Evolutionary conservation across 2,329 filamentous ascomycete genomes (phyloP).

Genomic region (Harringtonia aguacate): DNA sequence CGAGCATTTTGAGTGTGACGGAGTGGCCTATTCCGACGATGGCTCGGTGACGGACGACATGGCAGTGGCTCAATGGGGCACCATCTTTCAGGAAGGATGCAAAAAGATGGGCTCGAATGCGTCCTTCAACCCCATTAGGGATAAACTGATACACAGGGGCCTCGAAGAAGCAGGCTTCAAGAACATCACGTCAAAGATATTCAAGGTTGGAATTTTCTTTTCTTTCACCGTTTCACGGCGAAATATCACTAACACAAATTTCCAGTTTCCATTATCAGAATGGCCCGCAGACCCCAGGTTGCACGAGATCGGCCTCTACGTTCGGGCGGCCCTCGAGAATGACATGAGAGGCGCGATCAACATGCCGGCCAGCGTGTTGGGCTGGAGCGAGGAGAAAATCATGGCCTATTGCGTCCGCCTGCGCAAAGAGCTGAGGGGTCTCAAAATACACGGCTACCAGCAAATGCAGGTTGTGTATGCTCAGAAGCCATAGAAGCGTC

Average conservation of each 20-base stretch:
- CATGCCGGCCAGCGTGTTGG: too few relatives aligned
- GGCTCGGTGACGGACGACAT: conserved; percentile 8
- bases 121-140: conserved; percentile 23
- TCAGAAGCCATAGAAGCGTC: not conserved
- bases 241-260: too few relatives aligned
- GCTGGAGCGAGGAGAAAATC: too few relatives aligned
- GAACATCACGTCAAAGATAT: conserved; percentile 40
- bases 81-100: not conserved
- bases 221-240: not conserved
- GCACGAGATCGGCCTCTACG: too few relatives aligned
- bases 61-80: conserved; percentile 15
- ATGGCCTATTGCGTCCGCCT: too few relatives aligned
- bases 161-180: conserved; percentile 46
- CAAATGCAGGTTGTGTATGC: not conserved
- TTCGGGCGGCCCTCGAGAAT: too few relatives aligned
- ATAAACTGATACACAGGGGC: conserved; percentile 36
- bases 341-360: too few relatives aligned
- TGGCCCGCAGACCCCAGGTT: too few relatives aligned
- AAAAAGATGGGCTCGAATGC: not conserved
- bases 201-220: conserved; percentile 27
- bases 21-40: conserved; percentile 15
- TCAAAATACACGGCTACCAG: too few relatives aligned
- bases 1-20: conserved; percentile 12
- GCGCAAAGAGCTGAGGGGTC: too few relatives aligned
- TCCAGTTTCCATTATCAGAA: not conserved